phyloP scores from a whole-genome alignment of 2,329 filamentous ascomycete species.

The Didymellaceae sp. region DNA sequence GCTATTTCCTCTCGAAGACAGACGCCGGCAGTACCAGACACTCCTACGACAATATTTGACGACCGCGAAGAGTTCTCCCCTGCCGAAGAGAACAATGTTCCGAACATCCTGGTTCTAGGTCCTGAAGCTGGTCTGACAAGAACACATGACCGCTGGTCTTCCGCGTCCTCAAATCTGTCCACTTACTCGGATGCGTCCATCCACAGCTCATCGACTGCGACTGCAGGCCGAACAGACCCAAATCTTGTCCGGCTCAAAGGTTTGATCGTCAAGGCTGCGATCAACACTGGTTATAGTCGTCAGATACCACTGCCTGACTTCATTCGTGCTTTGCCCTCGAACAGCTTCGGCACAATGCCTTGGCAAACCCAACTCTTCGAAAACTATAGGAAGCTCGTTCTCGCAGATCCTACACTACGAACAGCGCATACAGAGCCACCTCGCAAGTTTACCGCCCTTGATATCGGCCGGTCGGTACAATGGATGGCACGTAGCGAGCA shows the following conservation, averaged over 20 bases:
- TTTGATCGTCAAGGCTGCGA: constrained; percentile 82
- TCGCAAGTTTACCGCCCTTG: constrained; percentile 70
- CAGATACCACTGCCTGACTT: constrained; percentile 72
- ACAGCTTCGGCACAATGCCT: constrained; percentile 76
- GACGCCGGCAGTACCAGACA: constrained; percentile 69
- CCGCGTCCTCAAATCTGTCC: constrained; percentile 74
- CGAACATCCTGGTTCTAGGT: constrained; percentile 87
- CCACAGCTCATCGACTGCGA: constrained; percentile 73
- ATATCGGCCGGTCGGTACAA: constrained; percentile 79
- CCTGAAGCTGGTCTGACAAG: constrained; percentile 62
- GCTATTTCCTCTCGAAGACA: constrained; percentile 49
- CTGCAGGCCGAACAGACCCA: constrained; percentile 72
- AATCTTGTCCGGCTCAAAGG: constrained; percentile 80
- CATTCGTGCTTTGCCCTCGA: constrained; percentile 75
- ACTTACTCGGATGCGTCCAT: constrained; percentile 74
- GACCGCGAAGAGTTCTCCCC: constrained; percentile 80
- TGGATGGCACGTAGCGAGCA: constrained; percentile 76
- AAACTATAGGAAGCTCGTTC: constrained; percentile 80
- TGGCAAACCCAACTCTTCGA: constrained; percentile 76
- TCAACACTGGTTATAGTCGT: constrained; percentile 81
- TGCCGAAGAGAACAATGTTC: constrained; percentile 72
- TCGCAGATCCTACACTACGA: constrained; percentile 72
- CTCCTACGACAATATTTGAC: constrained; percentile 93
- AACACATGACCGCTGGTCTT: constrained; percentile 78
- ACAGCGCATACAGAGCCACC: constrained; percentile 57